Base-by-base conservation (phyloP, 78 protist genomes). In the Dictyostelium brefeldianum region DNA sequence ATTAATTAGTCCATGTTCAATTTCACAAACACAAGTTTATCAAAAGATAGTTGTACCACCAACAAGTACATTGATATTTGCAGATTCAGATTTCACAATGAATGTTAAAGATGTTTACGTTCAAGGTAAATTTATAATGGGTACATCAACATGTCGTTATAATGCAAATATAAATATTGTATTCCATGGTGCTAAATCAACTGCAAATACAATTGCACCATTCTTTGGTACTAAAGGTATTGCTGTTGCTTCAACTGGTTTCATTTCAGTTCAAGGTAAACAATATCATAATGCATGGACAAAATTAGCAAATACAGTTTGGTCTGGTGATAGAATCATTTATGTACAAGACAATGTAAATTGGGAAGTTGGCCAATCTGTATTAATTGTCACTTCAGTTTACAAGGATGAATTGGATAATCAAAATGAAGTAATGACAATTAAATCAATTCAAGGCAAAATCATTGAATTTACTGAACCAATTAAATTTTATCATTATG, bases 241-340 rank as follows among this genome's bases (percentile, higher is more conserved):
- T 56, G 95, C 89, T n/a, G 95, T 81, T 14, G 22, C 90, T 4
- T 22, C 27, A 5, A 50, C 54, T 83, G 90, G 91, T 47, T 81
- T 53, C 29, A 81, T 91, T 25, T 46, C 62, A 27, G 65, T 91
- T 27, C 90, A 91, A 47, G 95, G 95, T 47, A 78, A 91, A 51
- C 95, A 90, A 59, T 90, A 90, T 31, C 78, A 90, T 77, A 90
- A 90, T 8, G 81, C 97, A 47, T 96, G 97, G 97, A 47, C 95
- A 3, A 78, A 81, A 77, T 43, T 96, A 47, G 82, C 96, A 10
- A 73, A 78, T 43, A 73, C 90, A n/a, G 96, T 70, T 27, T 51
- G n/a, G n/a, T 50, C 84, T 29, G 75, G 75, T 67, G 75, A 67
- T 6, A 29, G 29, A 29, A 41, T 67, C 0, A 17, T 67, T 5